A percentile compares a stretch with the other conserved stretches of the same genome.
phyloP scores from a whole-genome alignment of 2,329 filamentous ascomycete genomes.

The Fusarium decemcellulare region DNA sequence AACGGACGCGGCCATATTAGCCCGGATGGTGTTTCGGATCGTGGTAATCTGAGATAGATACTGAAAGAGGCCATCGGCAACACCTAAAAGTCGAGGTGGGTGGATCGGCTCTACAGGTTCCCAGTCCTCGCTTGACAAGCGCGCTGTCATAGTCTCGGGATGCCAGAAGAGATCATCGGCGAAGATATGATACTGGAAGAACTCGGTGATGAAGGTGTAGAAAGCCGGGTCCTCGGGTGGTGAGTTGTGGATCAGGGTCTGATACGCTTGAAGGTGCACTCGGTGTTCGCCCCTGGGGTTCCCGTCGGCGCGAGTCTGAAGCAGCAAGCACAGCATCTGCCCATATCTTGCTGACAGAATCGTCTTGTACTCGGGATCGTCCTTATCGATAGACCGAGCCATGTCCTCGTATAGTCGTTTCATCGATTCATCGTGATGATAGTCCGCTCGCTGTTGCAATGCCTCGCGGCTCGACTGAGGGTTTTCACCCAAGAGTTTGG shows the following conservation, averaged over 20 bases:
- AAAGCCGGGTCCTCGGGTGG: slow-evolving; percentile 78
- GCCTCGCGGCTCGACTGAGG: slow-evolving; percentile 61
- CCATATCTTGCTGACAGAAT: slow-evolving; percentile 70
- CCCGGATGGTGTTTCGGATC: slow-evolving; percentile 81
- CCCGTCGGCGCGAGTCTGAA: slow-evolving; percentile 71
- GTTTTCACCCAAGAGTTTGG: slow-evolving; percentile 65
- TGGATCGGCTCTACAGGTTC: slow-evolving; percentile 58
- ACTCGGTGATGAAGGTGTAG: slow-evolving; percentile 75
- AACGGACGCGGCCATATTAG: slow-evolving; percentile 71
- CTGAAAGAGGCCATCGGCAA: slow-evolving; percentile 85
- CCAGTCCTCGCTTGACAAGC: slow-evolving; percentile 61
- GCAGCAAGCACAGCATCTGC: slow-evolving; percentile 73
- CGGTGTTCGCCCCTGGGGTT: slow-evolving; percentile 78
- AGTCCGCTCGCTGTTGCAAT: slow-evolving; percentile 66
- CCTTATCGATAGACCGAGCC: slow-evolving; percentile 56
- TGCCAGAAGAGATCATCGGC: slow-evolving; percentile 73
- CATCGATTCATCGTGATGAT: slow-evolving; percentile 70
- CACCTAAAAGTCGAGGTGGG: slow-evolving; percentile 77
- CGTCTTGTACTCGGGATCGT: slow-evolving; percentile 60
- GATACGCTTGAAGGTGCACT: slow-evolving; percentile 83
- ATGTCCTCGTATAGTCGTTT: slow-evolving; percentile 66
- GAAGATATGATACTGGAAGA: slow-evolving; percentile 87
- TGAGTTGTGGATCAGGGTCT: slow-evolving; percentile 75
- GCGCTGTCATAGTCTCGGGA: slow-evolving; percentile 54
- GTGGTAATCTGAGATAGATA: slow-evolving; percentile 85